Percentiles rank a stretch among this genome's conserved stretches.
Evolutionary conservation across 176 grass and related monocot species (phyloP).

Genomic region (Ananas comosus): DNA sequence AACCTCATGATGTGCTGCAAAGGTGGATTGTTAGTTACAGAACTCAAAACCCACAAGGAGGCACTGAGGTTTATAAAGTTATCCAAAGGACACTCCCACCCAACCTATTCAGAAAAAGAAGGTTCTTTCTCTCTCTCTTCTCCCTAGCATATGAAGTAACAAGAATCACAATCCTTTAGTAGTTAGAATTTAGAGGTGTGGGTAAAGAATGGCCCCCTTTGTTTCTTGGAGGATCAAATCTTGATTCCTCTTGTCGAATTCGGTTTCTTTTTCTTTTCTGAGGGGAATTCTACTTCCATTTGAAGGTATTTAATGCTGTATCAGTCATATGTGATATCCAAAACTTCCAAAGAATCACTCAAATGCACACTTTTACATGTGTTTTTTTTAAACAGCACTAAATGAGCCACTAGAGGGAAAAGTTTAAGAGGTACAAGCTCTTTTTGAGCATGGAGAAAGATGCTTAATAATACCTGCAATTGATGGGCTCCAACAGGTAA

Average conservation of each 20-base stretch:
- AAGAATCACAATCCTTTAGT: not conserved
- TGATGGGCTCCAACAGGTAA: not conserved
- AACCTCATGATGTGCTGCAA: not conserved
- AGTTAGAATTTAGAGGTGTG: not conserved
- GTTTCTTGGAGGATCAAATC: constrained; percentile 1
- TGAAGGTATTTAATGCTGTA: not conserved
- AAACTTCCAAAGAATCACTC: not conserved
- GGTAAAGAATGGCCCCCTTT: not conserved
- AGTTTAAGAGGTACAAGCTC: too few relatives aligned
- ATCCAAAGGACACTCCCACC: not conserved
- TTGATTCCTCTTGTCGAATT: constrained; percentile 1
- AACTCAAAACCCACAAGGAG: not conserved
- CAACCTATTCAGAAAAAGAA: not conserved
- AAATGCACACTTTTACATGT: not conserved
- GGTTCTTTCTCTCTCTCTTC: not conserved
- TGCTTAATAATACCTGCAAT: not conserved
- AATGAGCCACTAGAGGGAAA: too few relatives aligned
- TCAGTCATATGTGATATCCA: not conserved
- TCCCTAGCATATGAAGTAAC: not conserved
- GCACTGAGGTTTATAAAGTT: not conserved
- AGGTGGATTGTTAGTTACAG: not conserved
- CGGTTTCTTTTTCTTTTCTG: not conserved
- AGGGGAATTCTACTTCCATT: not conserved
- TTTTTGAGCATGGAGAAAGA: too few relatives aligned
- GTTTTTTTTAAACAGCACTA: too few relatives aligned